A percentile compares a stretch with the other conserved stretches of the same genome.
Conservation (phyloP, 2,329 filamentous ascomycete genomes). For the Calonectria crousiana region DNA sequence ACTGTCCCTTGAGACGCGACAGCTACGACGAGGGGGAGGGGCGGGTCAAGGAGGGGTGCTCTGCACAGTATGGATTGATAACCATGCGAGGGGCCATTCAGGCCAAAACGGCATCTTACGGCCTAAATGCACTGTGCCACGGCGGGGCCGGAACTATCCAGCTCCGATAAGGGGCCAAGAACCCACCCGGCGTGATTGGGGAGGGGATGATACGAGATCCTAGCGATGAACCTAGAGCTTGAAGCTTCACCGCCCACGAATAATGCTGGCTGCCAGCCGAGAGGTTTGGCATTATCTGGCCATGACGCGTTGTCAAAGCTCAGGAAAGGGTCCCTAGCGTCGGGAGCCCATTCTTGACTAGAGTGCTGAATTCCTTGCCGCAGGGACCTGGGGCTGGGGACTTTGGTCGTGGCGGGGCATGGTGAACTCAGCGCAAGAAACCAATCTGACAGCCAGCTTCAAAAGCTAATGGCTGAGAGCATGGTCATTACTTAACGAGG, state of each 20-base stretch:
- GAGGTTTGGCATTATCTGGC: constrained; percentile 10
- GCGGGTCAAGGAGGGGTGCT: constrained; percentile 37
- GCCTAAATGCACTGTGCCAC: constrained; percentile 9
- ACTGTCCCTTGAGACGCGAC: constrained; percentile 37
- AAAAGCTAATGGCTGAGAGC: neutral
- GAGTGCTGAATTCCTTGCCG: neutral
- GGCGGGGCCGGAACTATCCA: constrained; percentile 31
- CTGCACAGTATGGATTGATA: constrained; percentile 44
- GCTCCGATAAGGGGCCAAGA: constrained; percentile 34
- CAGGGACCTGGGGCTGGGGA: neutral
- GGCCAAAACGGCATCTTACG: neutral
- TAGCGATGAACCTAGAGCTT: constrained; percentile 10
- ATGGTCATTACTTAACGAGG: too few relatives aligned
- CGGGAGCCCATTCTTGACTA: neutral
- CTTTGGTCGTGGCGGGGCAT: neutral
- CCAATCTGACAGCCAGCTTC: neutral
- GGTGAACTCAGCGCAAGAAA: neutral
- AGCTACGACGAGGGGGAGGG: constrained; percentile 21
- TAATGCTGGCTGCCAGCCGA: neutral
- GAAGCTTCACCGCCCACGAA: constrained; percentile 21
- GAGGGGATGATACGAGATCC: constrained; percentile 33
- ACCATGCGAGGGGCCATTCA: constrained; percentile 17
- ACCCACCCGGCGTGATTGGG: constrained; percentile 31
- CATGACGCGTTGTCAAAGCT: constrained; percentile 19
- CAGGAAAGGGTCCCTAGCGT: neutral